Evolutionary conservation across 768 basidiomycete species (phyloP).

Genomic region (Trametes cinnabarina): DNA sequence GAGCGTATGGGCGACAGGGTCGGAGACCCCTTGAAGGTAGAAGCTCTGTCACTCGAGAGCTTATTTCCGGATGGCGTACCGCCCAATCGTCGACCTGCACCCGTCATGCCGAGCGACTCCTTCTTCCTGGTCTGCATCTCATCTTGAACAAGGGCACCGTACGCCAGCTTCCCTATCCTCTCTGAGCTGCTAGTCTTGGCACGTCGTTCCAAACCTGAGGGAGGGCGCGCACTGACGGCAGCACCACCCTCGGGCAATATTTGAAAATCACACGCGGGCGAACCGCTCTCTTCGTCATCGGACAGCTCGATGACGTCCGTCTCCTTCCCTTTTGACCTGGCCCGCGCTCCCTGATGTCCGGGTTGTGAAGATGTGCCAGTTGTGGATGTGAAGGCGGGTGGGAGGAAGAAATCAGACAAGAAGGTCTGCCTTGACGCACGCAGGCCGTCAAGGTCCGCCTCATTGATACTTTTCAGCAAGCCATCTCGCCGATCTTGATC

Average conservation of each 20-base stretch:
- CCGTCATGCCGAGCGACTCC: constrained; percentile 43
- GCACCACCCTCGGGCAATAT: constrained; percentile 3
- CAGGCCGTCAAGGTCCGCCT: constrained; percentile 43
- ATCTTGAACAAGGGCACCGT: constrained; percentile 26
- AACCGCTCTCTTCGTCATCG: constrained; percentile 2
- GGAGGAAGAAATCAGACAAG: constrained; percentile 51
- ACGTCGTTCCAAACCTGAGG: too few species aligned
- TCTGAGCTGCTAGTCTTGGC: too few species aligned
- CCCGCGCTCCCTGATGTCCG: not conserved
- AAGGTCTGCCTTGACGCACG: constrained; percentile 45
- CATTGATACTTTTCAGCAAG: constrained; percentile 45
- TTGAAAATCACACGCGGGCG: constrained; percentile 12
- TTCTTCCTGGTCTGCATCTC: constrained; percentile 47
- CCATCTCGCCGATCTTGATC: constrained; percentile 45
- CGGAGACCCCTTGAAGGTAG: not conserved
- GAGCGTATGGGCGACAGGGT: not conserved
- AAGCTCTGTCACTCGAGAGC: not conserved
- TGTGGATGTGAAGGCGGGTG: constrained; percentile 9
- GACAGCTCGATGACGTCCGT: not conserved
- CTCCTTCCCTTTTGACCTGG: not conserved
- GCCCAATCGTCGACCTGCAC: constrained; percentile 18
- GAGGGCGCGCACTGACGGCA: not conserved
- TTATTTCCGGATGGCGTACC: not conserved
- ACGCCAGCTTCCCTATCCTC: constrained; percentile 14
- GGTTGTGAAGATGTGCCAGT: not conserved